Evolutionary conservation across 345 rosid species (phyloP).

Genomic region (Pistacia vera): DNA sequence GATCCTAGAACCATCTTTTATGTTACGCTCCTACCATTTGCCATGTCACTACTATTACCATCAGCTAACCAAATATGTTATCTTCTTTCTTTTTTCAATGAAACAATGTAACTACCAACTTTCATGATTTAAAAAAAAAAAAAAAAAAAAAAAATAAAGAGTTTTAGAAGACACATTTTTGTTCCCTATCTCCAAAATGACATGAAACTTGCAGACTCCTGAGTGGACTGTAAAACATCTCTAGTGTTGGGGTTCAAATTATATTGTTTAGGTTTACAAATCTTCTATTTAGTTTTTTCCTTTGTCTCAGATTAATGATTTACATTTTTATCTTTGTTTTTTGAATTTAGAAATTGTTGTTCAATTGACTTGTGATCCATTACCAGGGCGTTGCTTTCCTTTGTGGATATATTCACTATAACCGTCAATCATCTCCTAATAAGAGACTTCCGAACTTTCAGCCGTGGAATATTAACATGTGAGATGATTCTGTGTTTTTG

Average conservation of each 20-base stretch:
- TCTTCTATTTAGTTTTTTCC: no score
- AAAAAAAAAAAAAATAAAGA: neutral
- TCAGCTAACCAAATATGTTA: neutral
- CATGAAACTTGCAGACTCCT: no score
- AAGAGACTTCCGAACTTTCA: slow-evolving; percentile 65
- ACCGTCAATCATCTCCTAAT: slow-evolving; percentile 60
- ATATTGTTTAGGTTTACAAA: neutral
- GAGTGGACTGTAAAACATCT: neutral
- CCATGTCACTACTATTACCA: neutral
- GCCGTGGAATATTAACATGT: slow-evolving; percentile 99
- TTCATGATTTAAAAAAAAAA: no score
- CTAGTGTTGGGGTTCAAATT: neutral
- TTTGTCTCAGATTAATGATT: neutral
- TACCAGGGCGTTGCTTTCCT: slow-evolving; percentile 81
- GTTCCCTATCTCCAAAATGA: neutral
- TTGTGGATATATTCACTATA: slow-evolving; percentile 89
- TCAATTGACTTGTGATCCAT: slow-evolving; percentile 8
- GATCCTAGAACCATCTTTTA: neutral
- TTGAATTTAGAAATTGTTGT: neutral
- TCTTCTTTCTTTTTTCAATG: neutral
- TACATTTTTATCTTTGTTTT: neutral
- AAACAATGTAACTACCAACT: neutral
- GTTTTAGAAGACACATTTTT: neutral
- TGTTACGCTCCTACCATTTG: neutral
- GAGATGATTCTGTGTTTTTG: slow-evolving; percentile 37